These are phyloP conservation scores for Diplogelasinospora grovesii DNA, from an alignment of 495 filamentous ascomycete genomes.

Conservation along the genomic window DNA sequence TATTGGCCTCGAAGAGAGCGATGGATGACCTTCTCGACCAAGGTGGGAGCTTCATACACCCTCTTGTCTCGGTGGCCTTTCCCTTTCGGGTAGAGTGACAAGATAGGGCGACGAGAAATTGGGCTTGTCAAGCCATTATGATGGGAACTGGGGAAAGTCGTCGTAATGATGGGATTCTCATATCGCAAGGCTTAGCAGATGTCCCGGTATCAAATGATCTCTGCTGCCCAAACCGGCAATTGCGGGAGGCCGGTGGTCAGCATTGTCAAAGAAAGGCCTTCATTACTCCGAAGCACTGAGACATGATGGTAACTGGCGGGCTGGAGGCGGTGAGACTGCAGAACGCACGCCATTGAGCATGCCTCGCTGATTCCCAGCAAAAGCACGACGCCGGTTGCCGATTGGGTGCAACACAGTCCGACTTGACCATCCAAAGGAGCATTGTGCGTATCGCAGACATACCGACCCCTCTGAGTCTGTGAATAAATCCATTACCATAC, in stretches of 20 bases:
- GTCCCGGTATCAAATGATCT: neutral
- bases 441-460: neutral
- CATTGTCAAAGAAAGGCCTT: neutral
- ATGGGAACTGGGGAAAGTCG: no score
- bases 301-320: neutral
- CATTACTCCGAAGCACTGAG: neutral
- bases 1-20: no score
- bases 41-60: no score
- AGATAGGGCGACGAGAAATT: no score
- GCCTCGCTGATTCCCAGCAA: constrained; percentile 3
- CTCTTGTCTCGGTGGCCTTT: no score
- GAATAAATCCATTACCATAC: neutral
- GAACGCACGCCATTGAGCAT: constrained; percentile 5
- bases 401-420: neutral
- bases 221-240: neutral
- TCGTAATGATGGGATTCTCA: neutral
- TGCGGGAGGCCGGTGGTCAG: neutral
- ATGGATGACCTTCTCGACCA: no score
- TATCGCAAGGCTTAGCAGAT: neutral
- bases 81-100: no score
- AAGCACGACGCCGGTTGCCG: neutral
- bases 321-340: constrained; percentile 14
- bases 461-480: neutral
- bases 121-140: no score
- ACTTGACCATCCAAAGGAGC: neutral